Base-by-base conservation (phyloP, 352 stramenopile genomes). In the Pythium vanterpoolii region DNA sequence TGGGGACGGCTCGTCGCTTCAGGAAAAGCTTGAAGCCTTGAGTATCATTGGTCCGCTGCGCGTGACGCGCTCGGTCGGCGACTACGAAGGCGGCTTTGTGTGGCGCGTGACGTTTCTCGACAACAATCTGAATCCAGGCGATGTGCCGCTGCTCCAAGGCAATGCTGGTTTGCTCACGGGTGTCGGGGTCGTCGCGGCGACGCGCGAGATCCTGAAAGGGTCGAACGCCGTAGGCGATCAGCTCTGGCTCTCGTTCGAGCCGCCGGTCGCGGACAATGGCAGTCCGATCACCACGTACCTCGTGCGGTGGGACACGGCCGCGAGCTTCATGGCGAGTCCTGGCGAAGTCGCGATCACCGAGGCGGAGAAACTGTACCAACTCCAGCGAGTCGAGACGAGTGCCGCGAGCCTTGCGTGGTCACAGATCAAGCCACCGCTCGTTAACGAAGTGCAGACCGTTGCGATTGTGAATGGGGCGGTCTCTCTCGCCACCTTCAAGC, bases 61-160 rank as follows among this genome's bases (percentile, higher is more conserved):
- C 16, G 77, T 90, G 0, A 62, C 68, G 13, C 75, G 79, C 2
- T 80, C 42, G 0, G 59, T 64, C 8, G 63, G 72, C 40, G 77
- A 90, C 28, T 50, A 65, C 19, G 73, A 93, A 54, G 79, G 76
- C 9, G 83, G 83, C 5, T 87, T 82, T 52, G 66, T 53, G 11
- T 93, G 81, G 81, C 24, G 64, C n/a, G 71, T 93, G 33, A 88
- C 83, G 19, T 93, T 93, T 56, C 66, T 91, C n/a, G 82, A 91
- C 51, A 78, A 82, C 38, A 68, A 66, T 2, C 43, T 89, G 21
- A 90, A 90, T 50, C 69, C 76, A 5, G 79, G 84, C 16, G 74
- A 90, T 34, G 28, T 94, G 7, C 68, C 79, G 0, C 57, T 87
- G 19, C 53, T 91, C 3, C 56, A 64, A 40, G 64, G 63, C 18